Base-by-base conservation (phyloP, 495 filamentous ascomycete genomes). In the Zalerion maritima region DNA sequence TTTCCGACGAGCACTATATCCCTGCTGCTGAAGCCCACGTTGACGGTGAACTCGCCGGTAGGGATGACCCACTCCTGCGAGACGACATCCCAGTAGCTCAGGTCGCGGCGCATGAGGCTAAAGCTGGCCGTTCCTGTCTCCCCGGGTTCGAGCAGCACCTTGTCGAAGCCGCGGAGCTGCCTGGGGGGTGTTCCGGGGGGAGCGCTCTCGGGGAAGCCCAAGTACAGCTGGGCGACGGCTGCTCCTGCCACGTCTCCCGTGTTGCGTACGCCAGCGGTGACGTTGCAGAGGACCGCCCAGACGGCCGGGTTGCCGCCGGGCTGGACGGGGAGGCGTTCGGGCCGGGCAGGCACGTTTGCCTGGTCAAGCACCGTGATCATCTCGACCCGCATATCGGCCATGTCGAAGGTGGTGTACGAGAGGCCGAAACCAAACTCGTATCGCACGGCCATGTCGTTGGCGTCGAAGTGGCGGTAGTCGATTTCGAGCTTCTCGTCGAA, bases 371-470 rank as follows among this genome's bases (percentile, higher is more conserved):
- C 28, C 6, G 1, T 15, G 3, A 0, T 6, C 3, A 5, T 15
- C 11, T 12, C 11, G 6, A 24, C 14, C 10, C 24, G 3, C 5
- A 84, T 51, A 34, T 67, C 46, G n/a, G 72, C 69, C 54, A 75
- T 80, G 14, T 52, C 45, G 41, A 83, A 86, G 3, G 56, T 71
- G 19, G 79, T 83, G 49, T 91, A 87, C 32, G 67, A 75, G 31
- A 91, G 54, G 21, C 81, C 81, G 41, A 67, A 81, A 4, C 81
- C 81, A 35, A 89, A 89, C 49, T 83, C 78, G 42, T 71, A 89
- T 21, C 74, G 62, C 1, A 79, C 78, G n/a, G 59, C 57, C 31
- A 74, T 64, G 13, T 60, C 54, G 22, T 58, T 49, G 37, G 65
- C 66, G 58, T 89, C 82, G 28, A 87, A 81, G 32, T 58, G 49